A percentile compares a stretch with the other conserved stretches of the same genome.
These are phyloP conservation scores for Microcyclospora tardicrescens DNA, from an alignment of 2,329 filamentous ascomycete genomes.

Conservation along the genomic window DNA sequence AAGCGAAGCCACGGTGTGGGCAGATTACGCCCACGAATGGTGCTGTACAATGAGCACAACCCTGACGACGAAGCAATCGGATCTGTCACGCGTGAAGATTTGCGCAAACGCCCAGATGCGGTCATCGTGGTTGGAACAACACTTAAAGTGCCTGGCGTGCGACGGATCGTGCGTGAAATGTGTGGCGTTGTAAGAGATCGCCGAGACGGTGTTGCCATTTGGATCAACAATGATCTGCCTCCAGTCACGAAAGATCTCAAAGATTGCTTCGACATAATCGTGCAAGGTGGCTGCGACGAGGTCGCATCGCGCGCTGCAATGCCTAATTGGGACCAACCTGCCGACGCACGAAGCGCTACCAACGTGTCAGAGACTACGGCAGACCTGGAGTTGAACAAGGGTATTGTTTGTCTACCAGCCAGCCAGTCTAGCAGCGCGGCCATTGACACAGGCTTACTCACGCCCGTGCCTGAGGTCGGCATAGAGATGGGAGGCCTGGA, in stretches of 20 bases:
- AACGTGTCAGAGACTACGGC: too few species aligned
- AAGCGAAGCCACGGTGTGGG: constrained; percentile 92
- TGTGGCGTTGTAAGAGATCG: constrained; percentile 74
- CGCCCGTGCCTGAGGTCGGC: too few species aligned
- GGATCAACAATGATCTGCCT: constrained; percentile 84
- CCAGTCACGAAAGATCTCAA: constrained; percentile 75
- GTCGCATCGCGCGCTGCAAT: constrained; percentile 61
- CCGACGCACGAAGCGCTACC: constrained; percentile 5
- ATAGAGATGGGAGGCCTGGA: too few species aligned
- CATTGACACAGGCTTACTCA: too few species aligned
- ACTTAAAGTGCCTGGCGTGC: constrained; percentile 85
- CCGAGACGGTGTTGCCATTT: constrained; percentile 65
- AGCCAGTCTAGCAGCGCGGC: too few species aligned
- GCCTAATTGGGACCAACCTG: constrained; percentile 43
- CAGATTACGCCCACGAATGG: constrained; percentile 77
- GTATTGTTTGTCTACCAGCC: too few species aligned
- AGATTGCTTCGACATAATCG: constrained; percentile 84
- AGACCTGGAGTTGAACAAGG: too few species aligned
- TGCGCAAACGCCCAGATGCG: constrained; percentile 76
- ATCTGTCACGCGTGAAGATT: constrained; percentile 72
- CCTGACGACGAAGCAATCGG: constrained; percentile 95
- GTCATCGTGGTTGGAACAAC: constrained; percentile 92
- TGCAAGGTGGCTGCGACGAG: constrained; percentile 76
- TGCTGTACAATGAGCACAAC: constrained; percentile 94
- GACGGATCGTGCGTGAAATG: constrained; percentile 79